These are phyloP conservation scores for Puccinia polysora DNA, from an alignment of 1,284 basidiomycete species.

Conservation along the genomic window DNA sequence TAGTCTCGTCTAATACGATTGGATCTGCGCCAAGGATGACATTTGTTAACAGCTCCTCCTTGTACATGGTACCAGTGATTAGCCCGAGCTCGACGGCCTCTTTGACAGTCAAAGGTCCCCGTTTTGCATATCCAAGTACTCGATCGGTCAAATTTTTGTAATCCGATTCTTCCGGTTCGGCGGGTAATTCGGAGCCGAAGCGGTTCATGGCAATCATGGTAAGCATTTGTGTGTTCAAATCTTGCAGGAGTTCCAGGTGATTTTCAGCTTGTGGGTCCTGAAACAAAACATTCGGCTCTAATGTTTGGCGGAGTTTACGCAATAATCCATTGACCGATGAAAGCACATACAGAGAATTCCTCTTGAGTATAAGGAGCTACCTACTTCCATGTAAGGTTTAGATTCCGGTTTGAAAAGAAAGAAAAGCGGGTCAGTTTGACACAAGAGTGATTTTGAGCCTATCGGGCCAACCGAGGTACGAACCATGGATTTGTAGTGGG, in stretches of 20 bases:
- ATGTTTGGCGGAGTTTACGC: background rate
- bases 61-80: constrained; percentile 53
- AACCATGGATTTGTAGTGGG: constrained; percentile 54
- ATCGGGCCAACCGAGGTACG: too few relatives aligned
- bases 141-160: constrained; percentile 48
- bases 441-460: too few relatives aligned
- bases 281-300: background rate
- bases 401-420: background rate
- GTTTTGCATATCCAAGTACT: constrained; percentile 50
- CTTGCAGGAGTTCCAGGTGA: constrained; percentile 48
- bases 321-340: background rate
- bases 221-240: constrained; percentile 50
- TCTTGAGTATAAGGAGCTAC: constrained; percentile 49
- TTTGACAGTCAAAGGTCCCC: constrained; percentile 53
- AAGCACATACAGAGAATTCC: constrained; percentile 46
- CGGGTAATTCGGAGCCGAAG: constrained; percentile 45
- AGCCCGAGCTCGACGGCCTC: constrained; percentile 53
- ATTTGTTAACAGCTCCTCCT: constrained; percentile 51
- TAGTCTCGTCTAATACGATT: constrained; percentile 47
- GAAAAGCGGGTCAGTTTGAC: too few relatives aligned
- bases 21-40: constrained; percentile 46
- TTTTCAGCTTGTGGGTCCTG: constrained; percentile 49
- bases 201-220: constrained; percentile 49
- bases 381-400: background rate
- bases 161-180: constrained; percentile 45